Evolutionary conservation across 2,329 filamentous ascomycete genomes (phyloP), one percentile per base, ranked within the genome.

Genomic region (Penicillium sp.): DNA sequence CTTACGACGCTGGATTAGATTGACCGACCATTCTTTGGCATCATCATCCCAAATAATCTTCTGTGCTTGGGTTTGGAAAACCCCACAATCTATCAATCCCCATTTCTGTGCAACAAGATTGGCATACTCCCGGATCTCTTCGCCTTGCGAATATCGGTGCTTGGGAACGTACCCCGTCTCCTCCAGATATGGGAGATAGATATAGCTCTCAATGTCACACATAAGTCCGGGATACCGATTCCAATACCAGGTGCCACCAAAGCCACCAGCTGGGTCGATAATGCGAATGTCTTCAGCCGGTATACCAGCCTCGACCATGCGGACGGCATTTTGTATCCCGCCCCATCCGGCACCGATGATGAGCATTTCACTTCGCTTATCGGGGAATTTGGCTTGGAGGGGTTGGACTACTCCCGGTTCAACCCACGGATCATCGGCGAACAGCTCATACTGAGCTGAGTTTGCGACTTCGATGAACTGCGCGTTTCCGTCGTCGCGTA

Each of bases 131-230:
- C 76, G 73, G 16, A 84, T 52, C 56, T 81, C 79, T 2, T 65
- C 57, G 0, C 75, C 78, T 9, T 67, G 67, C 0, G 74, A 67
- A 55, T 79, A 81, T 38, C 74, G 74, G 39, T 80, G 71, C 14
- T 71, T 78, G 0, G 83, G 84, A 63, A 84, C 76, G 60, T 83
- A 84, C 0, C 77, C 78, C 1, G 75, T 83, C 64, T 85, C 81
- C 53, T 86, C 82, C 2, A 86, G 73, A 11, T 84, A 66, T 3
- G 82, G 82, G 67, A 85, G 66, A 59, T 86, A 86, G n/a, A 76
- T 72, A 57, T 81, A 84, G 46, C 75, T 74, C 65, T 87, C 83
- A 3, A 83, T 69, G 58, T 87, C 83, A 61, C 82, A 86, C 55
- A 65, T 68, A 4, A 76, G 55, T 3, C 77, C 77, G 1, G 77